Conservation (phyloP, 805 yeast genomes). For the Debaryomyces castellii region DNA sequence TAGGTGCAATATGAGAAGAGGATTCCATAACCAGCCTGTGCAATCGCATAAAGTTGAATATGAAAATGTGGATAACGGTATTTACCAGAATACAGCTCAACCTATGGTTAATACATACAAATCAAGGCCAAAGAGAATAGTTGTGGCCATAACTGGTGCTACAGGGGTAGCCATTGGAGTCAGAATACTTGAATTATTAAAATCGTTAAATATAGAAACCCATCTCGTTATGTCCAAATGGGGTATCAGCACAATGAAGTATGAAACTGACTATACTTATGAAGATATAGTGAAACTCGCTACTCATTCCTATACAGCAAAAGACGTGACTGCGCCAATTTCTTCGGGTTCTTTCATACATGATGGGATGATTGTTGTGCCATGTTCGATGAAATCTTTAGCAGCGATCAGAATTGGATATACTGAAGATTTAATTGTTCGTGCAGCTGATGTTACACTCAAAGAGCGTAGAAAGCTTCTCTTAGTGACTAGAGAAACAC, state of each 20-base stretch:
- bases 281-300: conserved; percentile 16
- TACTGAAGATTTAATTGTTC: conserved; percentile 22
- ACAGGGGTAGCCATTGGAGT: conserved; percentile 23
- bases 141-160: conserved; percentile 27
- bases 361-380: conserved; percentile 29
- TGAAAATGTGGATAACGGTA: background rate
- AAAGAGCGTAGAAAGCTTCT: conserved; percentile 21
- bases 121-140: conserved; percentile 17
- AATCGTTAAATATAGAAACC: conserved; percentile 16
- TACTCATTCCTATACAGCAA: conserved; percentile 13
- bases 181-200: conserved; percentile 16
- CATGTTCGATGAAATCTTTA: conserved; percentile 27
- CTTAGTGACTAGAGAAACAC: conserved; percentile 24
- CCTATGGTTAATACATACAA: background rate
- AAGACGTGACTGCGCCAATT: conserved; percentile 25
- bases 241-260: conserved; percentile 27
- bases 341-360: conserved; percentile 26
- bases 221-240: conserved; percentile 26
- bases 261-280: conserved; percentile 20
- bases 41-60: background rate
- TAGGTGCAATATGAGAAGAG: background rate
- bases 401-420: conserved; percentile 24
- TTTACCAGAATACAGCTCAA: background rate
- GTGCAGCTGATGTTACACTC: conserved; percentile 28
- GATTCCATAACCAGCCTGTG: background rate